A percentile compares a stretch with the other conserved stretches of the same genome.
Evolutionary conservation across 805 yeast genomes (phyloP).

Genomic region (Wickerhamomyces mucosus): DNA sequence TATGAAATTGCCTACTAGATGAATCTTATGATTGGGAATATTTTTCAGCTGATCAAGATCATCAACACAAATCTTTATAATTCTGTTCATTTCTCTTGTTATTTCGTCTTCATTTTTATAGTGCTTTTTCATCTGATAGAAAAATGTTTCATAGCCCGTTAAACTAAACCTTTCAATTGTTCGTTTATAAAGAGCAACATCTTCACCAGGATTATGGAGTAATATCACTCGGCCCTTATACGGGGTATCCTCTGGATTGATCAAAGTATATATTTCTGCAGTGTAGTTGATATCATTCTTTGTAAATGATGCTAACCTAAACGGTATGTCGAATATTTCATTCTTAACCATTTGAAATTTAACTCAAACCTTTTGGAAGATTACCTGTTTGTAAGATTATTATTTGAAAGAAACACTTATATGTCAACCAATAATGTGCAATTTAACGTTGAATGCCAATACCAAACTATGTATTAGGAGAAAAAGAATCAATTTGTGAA

Average conservation of each 20-base stretch:
- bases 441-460: no score
- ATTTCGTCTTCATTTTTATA: conserved; percentile 7
- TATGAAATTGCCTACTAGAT: conserved; percentile 11
- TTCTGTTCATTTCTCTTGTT: conserved; percentile 10
- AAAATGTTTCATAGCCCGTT: conserved; percentile 13
- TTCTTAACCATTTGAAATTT: no score
- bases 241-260: conserved; percentile 5
- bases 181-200: conserved; percentile 7
- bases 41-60: conserved; percentile 7
- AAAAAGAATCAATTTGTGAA: no score
- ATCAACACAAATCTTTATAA: conserved; percentile 12
- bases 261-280: conserved; percentile 16
- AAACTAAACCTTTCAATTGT: conserved; percentile 10
- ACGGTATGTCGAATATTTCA: conserved; percentile 10
- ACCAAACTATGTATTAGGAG: no score
- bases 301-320: conserved; percentile 6
- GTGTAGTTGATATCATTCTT: conserved; percentile 19
- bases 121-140: conserved; percentile 5
- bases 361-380: no score
- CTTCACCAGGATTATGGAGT: conserved; percentile 14
- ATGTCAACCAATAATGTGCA: no score
- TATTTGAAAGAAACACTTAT: no score
- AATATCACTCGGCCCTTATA: conserved; percentile 12
- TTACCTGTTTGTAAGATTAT: no score
- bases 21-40: conserved; percentile 3